Conservation (phyloP, 257 asterid species). For the Plantago elongata region DNA sequence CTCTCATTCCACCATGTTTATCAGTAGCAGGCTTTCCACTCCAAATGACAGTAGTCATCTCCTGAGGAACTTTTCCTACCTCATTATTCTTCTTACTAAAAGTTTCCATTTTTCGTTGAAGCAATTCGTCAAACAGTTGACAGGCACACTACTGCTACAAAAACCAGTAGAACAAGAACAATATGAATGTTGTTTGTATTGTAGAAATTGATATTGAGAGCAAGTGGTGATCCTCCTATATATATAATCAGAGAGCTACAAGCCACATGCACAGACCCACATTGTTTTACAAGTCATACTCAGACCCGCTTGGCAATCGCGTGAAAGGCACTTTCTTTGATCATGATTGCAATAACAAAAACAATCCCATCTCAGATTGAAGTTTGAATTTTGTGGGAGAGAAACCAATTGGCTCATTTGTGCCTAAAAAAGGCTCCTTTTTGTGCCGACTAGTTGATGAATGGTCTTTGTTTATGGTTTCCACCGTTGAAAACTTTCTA, state of each 20-base stretch:
- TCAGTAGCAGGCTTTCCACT: conserved; percentile 58
- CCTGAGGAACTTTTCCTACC: conserved; percentile 18
- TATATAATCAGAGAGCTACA: not conserved
- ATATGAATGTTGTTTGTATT: not conserved
- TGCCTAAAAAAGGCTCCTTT: not conserved
- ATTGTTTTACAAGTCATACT: not conserved
- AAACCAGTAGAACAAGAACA: not conserved
- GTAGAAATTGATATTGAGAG: no score
- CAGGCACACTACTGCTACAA: not conserved
- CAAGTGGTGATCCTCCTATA: not conserved
- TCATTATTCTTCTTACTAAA: conserved; percentile 1
- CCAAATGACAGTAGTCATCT: conserved; percentile 45
- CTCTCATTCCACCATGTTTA: conserved; percentile 73
- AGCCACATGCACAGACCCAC: not conserved
- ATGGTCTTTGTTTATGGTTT: not conserved
- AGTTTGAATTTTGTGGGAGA: not conserved
- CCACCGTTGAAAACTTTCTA: not conserved
- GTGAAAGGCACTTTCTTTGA: conserved; percentile 4
- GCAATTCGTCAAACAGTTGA: not conserved
- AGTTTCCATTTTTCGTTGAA: not conserved
- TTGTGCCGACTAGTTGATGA: not conserved
- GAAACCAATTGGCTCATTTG: not conserved
- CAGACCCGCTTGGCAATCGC: conserved; percentile 4
- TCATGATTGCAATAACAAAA: not conserved
- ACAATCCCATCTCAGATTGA: conserved; percentile 6